A percentile compares a stretch with the other conserved stretches of the same genome.
These are phyloP conservation scores for Tephrocybe sp. DNA, from an alignment of 768 basidiomycete genomes.

Conservation along the genomic window DNA sequence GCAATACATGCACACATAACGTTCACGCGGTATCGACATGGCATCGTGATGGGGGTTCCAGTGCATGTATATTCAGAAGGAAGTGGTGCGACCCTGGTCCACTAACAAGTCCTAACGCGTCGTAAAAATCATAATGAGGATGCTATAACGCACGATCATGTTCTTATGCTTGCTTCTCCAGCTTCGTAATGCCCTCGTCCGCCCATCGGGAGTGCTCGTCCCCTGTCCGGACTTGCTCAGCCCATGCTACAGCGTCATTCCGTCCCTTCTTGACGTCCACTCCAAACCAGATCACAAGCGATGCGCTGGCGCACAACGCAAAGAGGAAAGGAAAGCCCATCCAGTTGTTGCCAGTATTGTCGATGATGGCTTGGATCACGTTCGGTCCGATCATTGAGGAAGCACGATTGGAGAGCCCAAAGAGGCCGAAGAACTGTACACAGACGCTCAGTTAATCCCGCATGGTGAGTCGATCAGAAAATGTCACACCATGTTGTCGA, in stretches of 20 bases:
- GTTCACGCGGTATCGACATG: too few relatives aligned
- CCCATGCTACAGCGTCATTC: slow-evolving; percentile 61
- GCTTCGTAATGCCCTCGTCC: not conserved
- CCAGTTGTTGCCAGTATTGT: slow-evolving; percentile 74
- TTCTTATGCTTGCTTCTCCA: not conserved
- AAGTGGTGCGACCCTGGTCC: too few relatives aligned
- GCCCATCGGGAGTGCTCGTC: not conserved
- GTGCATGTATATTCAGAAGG: not conserved
- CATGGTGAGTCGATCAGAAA: not conserved
- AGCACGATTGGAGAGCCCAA: slow-evolving; percentile 80
- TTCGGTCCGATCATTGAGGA: slow-evolving; percentile 89
- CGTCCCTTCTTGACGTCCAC: slow-evolving; percentile 66
- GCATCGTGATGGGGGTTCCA: not conserved
- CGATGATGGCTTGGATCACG: slow-evolving; percentile 82
- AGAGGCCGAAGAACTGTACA: slow-evolving; percentile 80
- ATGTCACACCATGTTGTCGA: slow-evolving; percentile 64
- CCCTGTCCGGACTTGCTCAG: slow-evolving; percentile 25
- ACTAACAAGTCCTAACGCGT: not conserved
- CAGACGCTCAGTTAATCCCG: not conserved
- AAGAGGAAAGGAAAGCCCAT: slow-evolving; percentile 85
- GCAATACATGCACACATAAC: too few relatives aligned
- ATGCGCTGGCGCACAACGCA: slow-evolving; percentile 63
- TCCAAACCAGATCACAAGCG: slow-evolving; percentile 76
- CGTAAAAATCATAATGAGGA: not conserved
- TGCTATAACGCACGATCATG: not conserved